Evolutionary conservation across 208 protist species (phyloP), one percentile per base, ranked within the genome.

Genomic region (Trypanosoma congolense): DNA sequence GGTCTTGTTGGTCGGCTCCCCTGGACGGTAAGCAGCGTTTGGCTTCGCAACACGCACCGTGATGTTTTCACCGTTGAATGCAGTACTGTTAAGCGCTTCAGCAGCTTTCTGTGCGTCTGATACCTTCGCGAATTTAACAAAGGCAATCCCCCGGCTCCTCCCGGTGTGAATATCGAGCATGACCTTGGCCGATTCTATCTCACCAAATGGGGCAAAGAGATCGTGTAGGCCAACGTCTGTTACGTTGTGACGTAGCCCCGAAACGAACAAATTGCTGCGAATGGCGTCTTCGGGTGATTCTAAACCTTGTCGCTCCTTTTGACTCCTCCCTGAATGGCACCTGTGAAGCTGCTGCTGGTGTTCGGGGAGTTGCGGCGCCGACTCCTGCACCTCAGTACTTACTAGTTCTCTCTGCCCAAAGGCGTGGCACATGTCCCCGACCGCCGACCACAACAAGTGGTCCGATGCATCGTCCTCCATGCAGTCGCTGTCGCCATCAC

Each of bases 81-180:
- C n/a, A 5, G 60, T 45, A 6, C 70, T 71, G 60, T 85, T 79
- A 21, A 85, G 56, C 19, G 52, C 61, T 8, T 72, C 62, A 3
- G 81, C 53, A 2, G 83, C 83, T 10, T 54, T 40, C 33, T 79
- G 70, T 2, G 83, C 79, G 48, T 54, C 21, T 26, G 65, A 54
- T 19, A 78, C 61, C 3, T 66, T 40, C 1, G n/a, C 65, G 43
- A 77, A 90, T 58, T 87, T 87, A 9, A 90, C 83, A 56, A 90
- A 90, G 22, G 79, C 83, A 31, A 87, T 87, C 35, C 79, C 65
- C 31, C 79, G 76, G 50, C 79, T 85, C 29, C 65, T 68, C 0
- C 83, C 83, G 18, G 74, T 87, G 72, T 79, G 73, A 30, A 90
- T 90, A 66, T 90, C 64, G 0, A 91, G 71, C 83, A 91, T 91